Evolutionary conservation across 768 basidiomycete species (phyloP).

Genomic region (Phaffia australis): DNA sequence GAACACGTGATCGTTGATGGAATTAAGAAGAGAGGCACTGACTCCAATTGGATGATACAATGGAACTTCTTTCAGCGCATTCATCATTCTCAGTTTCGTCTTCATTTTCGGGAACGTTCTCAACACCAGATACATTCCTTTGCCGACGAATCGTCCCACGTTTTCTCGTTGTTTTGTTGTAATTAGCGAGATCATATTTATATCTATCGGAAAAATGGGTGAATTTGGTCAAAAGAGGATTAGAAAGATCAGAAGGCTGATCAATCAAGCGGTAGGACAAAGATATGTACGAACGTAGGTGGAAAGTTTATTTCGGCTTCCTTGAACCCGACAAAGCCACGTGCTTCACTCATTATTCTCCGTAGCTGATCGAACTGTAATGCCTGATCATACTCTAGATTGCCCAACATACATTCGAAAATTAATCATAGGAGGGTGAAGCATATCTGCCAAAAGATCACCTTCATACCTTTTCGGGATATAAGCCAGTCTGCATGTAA

Average conservation of each 20-base stretch:
- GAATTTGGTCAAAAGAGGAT: not conserved
- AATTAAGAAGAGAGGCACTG: constrained; percentile 8
- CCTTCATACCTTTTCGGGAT: constrained; percentile 8
- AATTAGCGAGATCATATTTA: constrained; percentile 19
- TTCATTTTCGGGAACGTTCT: not conserved
- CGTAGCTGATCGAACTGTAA: constrained; percentile 24
- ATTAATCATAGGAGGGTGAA: not conserved
- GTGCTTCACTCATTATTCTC: constrained; percentile 18
- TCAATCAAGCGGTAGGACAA: not conserved
- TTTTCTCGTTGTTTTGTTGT: constrained; percentile 12
- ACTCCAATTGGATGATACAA: constrained; percentile 22
- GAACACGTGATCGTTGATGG: constrained; percentile 7
- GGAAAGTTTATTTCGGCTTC: constrained; percentile 24
- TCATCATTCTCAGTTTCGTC: not conserved
- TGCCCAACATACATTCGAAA: not conserved
- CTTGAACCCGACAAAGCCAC: constrained; percentile 22
- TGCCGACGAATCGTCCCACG: not conserved
- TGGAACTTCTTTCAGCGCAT: constrained; percentile 11
- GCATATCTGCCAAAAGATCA: too few species aligned
- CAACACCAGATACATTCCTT: not conserved
- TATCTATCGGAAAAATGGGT: constrained; percentile 2
- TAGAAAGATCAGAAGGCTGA: not conserved
- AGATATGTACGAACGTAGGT: constrained; percentile 10
- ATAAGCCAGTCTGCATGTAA: constrained; percentile 26
- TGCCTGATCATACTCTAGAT: constrained; percentile 19